These are phyloP conservation scores for Dysphania ambrosioides DNA, from an alignment of 148 eudicot species.

Conservation along the genomic window DNA sequence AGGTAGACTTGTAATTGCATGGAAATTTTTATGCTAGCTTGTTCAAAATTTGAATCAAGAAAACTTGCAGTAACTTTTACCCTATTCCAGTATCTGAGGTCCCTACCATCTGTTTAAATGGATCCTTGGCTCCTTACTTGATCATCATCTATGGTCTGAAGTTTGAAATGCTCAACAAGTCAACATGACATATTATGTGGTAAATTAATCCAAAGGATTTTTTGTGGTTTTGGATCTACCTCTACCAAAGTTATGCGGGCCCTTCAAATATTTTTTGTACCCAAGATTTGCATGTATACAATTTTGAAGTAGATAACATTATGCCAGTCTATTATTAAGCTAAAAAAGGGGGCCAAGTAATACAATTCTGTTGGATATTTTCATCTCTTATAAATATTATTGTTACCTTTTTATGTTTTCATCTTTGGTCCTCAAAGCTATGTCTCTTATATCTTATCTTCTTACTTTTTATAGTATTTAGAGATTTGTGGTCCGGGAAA, in stretches of 20 bases:
- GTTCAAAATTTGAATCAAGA: not conserved
- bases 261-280: not conserved
- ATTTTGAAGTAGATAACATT: not conserved
- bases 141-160: not conserved
- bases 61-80: too few species aligned
- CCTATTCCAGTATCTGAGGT: not conserved
- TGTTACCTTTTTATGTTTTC: not conserved
- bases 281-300: not conserved
- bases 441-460: too few species aligned
- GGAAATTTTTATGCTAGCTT: not conserved
- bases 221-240: not conserved
- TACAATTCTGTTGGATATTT: too few species aligned
- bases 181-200: too few species aligned
- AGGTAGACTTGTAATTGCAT: not conserved
- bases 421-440: too few species aligned
- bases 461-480: not conserved
- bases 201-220: too few species aligned
- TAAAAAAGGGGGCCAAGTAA: not conserved
- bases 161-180: too few species aligned
- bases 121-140: not conserved
- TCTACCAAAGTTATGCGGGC: not conserved
- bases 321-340: not conserved
- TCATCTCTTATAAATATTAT: not conserved
- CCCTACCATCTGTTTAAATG: not conserved
- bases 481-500: constrained; percentile 1